Base-by-base conservation (phyloP, 805 yeast genomes). In the Candida ortonii region DNA sequence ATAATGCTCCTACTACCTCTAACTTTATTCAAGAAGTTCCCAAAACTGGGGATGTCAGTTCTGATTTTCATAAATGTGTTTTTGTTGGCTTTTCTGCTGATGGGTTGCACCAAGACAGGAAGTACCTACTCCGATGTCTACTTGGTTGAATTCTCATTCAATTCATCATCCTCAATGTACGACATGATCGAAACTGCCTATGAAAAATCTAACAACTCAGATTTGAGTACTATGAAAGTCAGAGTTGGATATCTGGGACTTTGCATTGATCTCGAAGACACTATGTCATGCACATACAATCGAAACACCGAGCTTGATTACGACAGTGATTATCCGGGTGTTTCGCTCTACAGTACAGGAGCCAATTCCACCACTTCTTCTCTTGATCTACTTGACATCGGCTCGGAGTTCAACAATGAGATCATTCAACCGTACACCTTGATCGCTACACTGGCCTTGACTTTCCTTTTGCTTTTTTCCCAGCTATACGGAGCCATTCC, bases 171-270 rank as follows among this genome's bases (percentile, higher is more conserved):
- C 0, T 47, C 69, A 1, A 51, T 73, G 30, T 70, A 55, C 43
- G 45, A 64, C 8, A 55, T 66, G 29, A 63, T 75, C 17, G 44
- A 64, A 40, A 46, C 57, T 0, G 66, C 71, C 0, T 69, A 67
- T 37, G 41, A 46, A 2, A 32, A 49, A 2, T 43, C 54, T 16
- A 61, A 63, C 29, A 36, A 57, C 4, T 48, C 67, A 0, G 62
- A 61, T 2, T 49, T 70, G 15, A 57, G 69, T 9, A 50, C 57
- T 3, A 61, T 79, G 53, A 43, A 57, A 5, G 68, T 80, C 3
- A 63, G 62, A 26, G 68, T 76, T 7, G 81, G 82, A 7, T 78
- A 77, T 45, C 46, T 76, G 46, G 78, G 80, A 1, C 56, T 78
- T 16, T 81, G 88, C 51, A 55, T 78, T 4, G 64, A 64, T 2